Base-by-base conservation (phyloP, 1,139 yeast species). In the Yamadazyma dushanensis region DNA sequence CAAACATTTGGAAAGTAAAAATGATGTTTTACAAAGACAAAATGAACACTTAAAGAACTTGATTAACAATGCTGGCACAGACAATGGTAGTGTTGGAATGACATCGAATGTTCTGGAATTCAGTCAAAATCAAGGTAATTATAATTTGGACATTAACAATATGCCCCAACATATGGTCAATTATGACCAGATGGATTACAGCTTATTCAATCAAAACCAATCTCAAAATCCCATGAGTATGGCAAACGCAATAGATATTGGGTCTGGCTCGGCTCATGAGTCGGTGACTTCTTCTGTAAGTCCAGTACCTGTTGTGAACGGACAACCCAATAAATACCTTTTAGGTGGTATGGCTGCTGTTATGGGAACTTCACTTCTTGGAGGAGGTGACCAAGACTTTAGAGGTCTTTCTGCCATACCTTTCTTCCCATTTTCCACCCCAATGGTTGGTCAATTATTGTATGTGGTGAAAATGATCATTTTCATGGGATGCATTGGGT, bases 1-100 rank as follows among this genome's bases (percentile, higher is more conserved):
- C 50, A 73, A 76, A 49, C 96, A 89, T 59, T 70, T 90, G 54
- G 95, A 89, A 54, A 60, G 63, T 36, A 83, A 84, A 50, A 87
- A 87, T 55, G 74, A 70, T 2, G 49, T 62, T 13, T 66, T 86
- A 47, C 65, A 61, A 43, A 65, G 69, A 37, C 90, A 86, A 50
- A 75, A 80, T 47, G 54, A 63, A 4, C 69, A 66, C 26, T 63
- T 83, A 46, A 76, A 71, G 45, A 59, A 57, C 35, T 47, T 68
- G 44, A 55, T 64, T 34, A 57, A 57, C 33, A 56, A 57, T 21
- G 66, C 66, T 10, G 61, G 38, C 17, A 44, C 21, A 19, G 21
- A 19, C 39, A 9, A 6, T 19, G n/a, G n/a, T n/a, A n/a, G n/a
- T n/a, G n/a, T n/a, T n/a, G n/a, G n/a, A n/a, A n/a, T n/a, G n/a